Percentiles rank a stretch among this genome's conserved stretches.
These are phyloP conservation scores for Magnusiomyces paraingens DNA, from an alignment of 1,139 yeast genomes.

Conservation along the genomic window DNA sequence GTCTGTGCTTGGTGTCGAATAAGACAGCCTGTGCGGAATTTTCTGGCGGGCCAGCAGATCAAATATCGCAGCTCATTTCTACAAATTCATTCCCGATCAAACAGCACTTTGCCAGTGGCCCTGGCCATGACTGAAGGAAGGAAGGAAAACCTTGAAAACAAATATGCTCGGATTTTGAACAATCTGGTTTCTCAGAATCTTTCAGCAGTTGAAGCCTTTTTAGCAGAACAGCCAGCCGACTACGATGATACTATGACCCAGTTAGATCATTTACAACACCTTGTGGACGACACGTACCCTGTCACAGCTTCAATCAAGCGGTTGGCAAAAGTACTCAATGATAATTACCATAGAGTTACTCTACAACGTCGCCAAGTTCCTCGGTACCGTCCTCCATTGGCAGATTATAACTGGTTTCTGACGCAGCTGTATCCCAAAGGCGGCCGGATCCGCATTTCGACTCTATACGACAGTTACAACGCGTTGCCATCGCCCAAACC, in stretches of 20 bases:
- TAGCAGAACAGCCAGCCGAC: neutral
- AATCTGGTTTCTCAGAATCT: neutral
- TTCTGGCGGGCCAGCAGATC: neutral
- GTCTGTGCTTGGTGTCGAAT: no score
- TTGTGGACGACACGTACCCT: conserved; percentile 7
- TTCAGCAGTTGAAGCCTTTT: neutral
- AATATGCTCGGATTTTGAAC: neutral
- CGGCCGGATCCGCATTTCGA: conserved; percentile 14
- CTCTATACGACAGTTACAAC: conserved; percentile 34
- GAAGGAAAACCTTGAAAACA: neutral
- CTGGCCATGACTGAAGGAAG: neutral
- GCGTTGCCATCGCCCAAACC: conserved; percentile 34
- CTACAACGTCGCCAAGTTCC: conserved; percentile 12
- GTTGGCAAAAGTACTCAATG: conserved; percentile 10
- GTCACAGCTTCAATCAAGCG: conserved; percentile 6
- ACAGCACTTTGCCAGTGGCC: neutral
- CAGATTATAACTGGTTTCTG: conserved; percentile 29
- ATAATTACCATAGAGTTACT: conserved; percentile 13
- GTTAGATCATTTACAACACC: conserved; percentile 8
- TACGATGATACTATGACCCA: neutral
- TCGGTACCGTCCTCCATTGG: conserved; percentile 19
- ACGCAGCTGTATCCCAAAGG: conserved; percentile 15
- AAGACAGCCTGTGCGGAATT: no score
- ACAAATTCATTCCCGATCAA: neutral
- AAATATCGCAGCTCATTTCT: neutral